Evolutionary conservation across 371 early-diverging fungal genomes (phyloP).

Genomic region (Saksenaea vasiformis): DNA sequence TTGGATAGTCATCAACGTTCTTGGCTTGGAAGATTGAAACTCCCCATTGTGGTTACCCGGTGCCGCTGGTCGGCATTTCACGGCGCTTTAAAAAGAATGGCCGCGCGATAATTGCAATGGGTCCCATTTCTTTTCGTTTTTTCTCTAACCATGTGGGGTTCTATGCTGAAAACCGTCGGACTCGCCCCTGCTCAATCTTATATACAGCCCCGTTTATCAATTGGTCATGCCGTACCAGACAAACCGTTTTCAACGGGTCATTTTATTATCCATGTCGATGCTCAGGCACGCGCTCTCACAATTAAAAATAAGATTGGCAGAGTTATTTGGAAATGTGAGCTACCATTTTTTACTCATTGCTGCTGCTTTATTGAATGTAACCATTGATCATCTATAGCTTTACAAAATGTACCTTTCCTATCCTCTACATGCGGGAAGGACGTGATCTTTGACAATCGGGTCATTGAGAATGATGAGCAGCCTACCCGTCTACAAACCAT

Average conservation of each 20-base stretch:
- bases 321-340: constrained; percentile 23
- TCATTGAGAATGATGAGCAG: constrained; percentile 34
- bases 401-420: constrained; percentile 44
- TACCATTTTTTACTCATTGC: background rate
- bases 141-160: constrained; percentile 8
- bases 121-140: constrained; percentile 3
- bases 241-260: constrained; percentile 17
- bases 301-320: constrained; percentile 18
- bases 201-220: constrained; percentile 24
- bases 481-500: constrained; percentile 43
- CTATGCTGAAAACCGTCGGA: constrained; percentile 19
- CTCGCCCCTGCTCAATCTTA: constrained; percentile 22
- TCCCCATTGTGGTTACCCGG: background rate
- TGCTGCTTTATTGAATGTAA: background rate
- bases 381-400: constrained; percentile 18
- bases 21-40: too few species aligned
- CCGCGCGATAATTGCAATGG: background rate
- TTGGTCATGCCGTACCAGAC: constrained; percentile 18
- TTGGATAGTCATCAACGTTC: too few species aligned
- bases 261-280: constrained; percentile 19
- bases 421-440: constrained; percentile 34
- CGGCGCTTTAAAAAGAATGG: background rate
- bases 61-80: background rate
- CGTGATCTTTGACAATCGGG: constrained; percentile 21
- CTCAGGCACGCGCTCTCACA: constrained; percentile 13